A percentile compares a stretch with the other conserved stretches of the same genome.
Conservation (phyloP, 2,329 filamentous ascomycete genomes). For the Helminthosporium solani region DNA sequence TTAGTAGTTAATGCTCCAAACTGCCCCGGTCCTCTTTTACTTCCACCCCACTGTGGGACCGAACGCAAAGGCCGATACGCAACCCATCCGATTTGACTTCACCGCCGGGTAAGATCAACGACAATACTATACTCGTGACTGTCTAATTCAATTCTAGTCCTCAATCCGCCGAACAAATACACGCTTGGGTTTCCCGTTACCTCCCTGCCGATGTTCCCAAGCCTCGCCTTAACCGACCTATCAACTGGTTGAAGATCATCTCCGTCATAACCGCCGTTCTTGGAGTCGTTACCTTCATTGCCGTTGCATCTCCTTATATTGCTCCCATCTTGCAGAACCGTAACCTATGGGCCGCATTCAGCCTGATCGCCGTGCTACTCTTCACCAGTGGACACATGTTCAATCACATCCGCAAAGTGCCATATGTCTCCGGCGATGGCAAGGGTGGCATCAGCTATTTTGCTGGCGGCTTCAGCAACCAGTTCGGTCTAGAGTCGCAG, state of each 20-base stretch:
- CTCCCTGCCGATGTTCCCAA: conserved; percentile 68
- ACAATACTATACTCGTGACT: not conserved
- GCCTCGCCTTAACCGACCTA: conserved; percentile 75
- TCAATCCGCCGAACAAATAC: conserved; percentile 73
- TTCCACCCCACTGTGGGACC: conserved; percentile 85
- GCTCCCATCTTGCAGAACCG: conserved; percentile 82
- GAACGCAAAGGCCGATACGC: conserved; percentile 67
- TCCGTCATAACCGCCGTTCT: conserved; percentile 67
- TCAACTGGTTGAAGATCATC: conserved; percentile 81
- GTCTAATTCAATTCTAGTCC: conserved; percentile 53
- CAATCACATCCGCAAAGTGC: conserved; percentile 95
- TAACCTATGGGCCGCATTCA: conserved; percentile 90
- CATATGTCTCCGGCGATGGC: conserved; percentile 84
- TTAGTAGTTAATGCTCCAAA: conserved; percentile 84
- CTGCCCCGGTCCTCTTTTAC: conserved; percentile 83
- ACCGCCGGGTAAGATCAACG: conserved; percentile 63
- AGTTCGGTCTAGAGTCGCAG: conserved; percentile 92
- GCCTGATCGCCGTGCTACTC: conserved; percentile 82
- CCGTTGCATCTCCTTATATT: conserved; percentile 74
- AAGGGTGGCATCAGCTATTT: conserved; percentile 88
- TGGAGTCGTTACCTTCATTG: conserved; percentile 66
- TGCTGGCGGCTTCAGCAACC: conserved; percentile 86
- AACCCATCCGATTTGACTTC: conserved; percentile 83
- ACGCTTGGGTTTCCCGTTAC: conserved; percentile 75
- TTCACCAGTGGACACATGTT: conserved; percentile 99